phyloP scores from a whole-genome alignment of 1,139 yeast species.

The Candida glucosophila region DNA sequence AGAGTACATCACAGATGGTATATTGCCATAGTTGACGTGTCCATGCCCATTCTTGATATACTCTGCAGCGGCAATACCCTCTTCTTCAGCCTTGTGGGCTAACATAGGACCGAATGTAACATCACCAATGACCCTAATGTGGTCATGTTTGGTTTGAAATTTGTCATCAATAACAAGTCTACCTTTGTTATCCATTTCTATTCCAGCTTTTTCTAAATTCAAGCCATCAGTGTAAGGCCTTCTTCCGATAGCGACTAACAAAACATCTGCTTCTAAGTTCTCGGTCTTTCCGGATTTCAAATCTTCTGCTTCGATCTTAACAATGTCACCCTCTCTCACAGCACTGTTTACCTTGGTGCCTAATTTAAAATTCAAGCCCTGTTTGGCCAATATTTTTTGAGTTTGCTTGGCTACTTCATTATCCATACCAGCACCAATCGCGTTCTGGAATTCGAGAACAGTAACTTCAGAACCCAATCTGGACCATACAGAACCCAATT shows the following conservation, averaged over 20 bases:
- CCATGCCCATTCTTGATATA: conserved; percentile 91
- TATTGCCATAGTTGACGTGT: conserved; percentile 95
- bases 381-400: conserved; percentile 86
- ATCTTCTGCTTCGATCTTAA: conserved; percentile 81
- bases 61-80: conserved; percentile 98
- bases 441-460: conserved; percentile 79
- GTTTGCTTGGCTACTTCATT: conserved; percentile 85
- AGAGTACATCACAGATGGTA: conserved; percentile 97
- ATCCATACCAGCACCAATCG: conserved; percentile 96
- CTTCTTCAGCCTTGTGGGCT: conserved; percentile 99
- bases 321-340: conserved; percentile 79
- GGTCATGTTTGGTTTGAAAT: conserved; percentile 85
- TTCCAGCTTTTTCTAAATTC: conserved; percentile 79
- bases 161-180: conserved; percentile 91
- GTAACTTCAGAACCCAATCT: conserved; percentile 96
- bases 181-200: conserved; percentile 86
- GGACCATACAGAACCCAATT: conserved; percentile 97
- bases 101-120: conserved; percentile 98
- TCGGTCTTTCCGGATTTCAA: conserved; percentile 81
- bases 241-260: conserved; percentile 97
- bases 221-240: conserved; percentile 93
- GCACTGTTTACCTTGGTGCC: conserved; percentile 89
- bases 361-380: conserved; percentile 88
- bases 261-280: conserved; percentile 78
- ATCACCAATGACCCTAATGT: conserved; percentile 96